Base-by-base conservation (phyloP, 805 yeast species). In the Candida adriatica region DNA sequence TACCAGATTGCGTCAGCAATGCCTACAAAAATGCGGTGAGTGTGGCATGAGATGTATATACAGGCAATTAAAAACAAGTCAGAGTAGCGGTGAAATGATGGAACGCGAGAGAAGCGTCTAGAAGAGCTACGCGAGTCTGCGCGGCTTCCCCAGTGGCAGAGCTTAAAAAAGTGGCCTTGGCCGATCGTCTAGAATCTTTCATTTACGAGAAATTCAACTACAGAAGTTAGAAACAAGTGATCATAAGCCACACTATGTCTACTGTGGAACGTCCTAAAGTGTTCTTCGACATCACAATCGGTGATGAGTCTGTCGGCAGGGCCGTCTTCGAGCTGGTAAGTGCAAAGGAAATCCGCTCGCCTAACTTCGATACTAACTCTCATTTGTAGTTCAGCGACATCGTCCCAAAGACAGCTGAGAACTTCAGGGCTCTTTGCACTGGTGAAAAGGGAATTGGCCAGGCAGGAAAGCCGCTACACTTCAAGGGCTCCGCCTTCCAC, bases 401-500 rank as follows among this genome's bases (percentile, higher is more conserved):
- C 18, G 94, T 81, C 9, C 96, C 96, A 31, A 80, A 76, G 54
- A 86, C 96, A 1, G 81, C 90, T 8, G 95, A 84, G 49, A 88
- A 88, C 62, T 88, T 88, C 67, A 70, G 86, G 39, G 86, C 90
- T 5, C 62, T 90, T 35, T 80, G 94, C 59, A 80, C 95, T 24
- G 96, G 96, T 16, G 94, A 85, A 53, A 77, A 79, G 48, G 94
- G 94, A 20, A 54, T 56, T 8, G 76, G 79, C 11, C 45, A 50
- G 28, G 54, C 67, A 2, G 94, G 92, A 9, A 67, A 70, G 42
- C 83, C 85, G 5, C 64, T 85, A 41, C 61, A 66, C 34, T 92
- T 77, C 68, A 83, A 85, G 56, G 85, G 85, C 14, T 80, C 94
- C n/a, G 59, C 68, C n/a, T 90, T 90, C 68, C 98, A 90, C 61